Evolutionary conservation across 139 green algal genomes (phyloP), one percentile per base, ranked within the genome.

Genomic region (Zygnema circumcarinatum): DNA sequence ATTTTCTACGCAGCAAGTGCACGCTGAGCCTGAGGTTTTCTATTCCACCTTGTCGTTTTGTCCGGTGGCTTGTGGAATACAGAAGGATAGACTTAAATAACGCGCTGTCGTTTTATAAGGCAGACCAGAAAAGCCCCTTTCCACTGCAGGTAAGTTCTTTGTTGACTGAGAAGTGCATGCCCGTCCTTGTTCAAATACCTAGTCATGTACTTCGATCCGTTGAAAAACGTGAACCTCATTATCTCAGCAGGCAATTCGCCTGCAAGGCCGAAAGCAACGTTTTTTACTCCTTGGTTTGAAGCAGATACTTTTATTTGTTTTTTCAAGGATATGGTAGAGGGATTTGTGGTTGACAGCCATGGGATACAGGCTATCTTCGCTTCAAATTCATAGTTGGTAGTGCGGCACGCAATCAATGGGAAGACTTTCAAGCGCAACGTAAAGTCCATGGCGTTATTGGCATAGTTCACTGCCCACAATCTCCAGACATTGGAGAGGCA

Each of bases 401-500:
- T 29, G 62, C 81, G 7, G 42, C 52, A 54, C 67, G 81, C 67
- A 89, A 73, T 32, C 53, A 47, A 33, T 90, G 86, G 86, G 54
- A 89, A 72, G 86, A 89, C 20, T 90, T 89, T 72, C 91, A 96
- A 83, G 84, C 78, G 20, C 89, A 95, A 42, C 92, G 95, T 16
- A 87, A 92, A 35, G 76, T 90, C 38, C 85, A 74, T 38, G 95
- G 91, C 0, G 92, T 97, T 31, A 93, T 98, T 53, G 95, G 95
- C 1, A 47, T 98, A 0, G 86, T 95, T 79, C 93, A 96, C 88
- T 95, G 95, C 79, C 93, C 94, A 56, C 33, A 74, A 20, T 67
- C 74, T 1, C 25, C 78, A 0, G 91, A 95, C 54, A 83, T 95
- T 20, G 78, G 38, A 1, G 84, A 87, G 16, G 89, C 89, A 1